Evolutionary conservation across 805 yeast species (phyloP).

Genomic region (Jamesozyma piceae): DNA sequence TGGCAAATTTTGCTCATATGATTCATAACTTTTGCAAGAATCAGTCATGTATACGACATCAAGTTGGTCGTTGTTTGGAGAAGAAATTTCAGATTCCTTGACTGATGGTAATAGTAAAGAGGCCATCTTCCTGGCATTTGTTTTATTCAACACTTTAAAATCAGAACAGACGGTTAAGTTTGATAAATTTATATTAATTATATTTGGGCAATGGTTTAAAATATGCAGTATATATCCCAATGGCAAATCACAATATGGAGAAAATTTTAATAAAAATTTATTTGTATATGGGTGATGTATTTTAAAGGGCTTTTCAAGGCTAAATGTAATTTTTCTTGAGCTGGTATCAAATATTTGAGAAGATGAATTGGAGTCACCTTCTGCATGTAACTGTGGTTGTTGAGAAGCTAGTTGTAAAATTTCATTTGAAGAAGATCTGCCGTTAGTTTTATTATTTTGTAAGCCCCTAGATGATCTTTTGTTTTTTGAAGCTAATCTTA

Average conservation of each 20-base stretch:
- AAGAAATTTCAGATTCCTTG: constrained; percentile 10
- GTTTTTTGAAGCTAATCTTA: constrained; percentile 10
- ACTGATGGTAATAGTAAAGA: constrained; percentile 15
- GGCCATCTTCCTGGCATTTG: constrained; percentile 8
- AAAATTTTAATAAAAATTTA: constrained; percentile 51
- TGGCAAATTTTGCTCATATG: constrained; percentile 6
- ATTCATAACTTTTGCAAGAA: constrained; percentile 20
- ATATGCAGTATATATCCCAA: constrained; percentile 66
- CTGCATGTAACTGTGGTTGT: neutral
- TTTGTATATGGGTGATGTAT: constrained; percentile 50
- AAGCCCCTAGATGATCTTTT: constrained; percentile 3
- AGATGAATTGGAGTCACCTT: neutral
- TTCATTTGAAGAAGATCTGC: neutral
- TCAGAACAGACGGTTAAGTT: constrained; percentile 57
- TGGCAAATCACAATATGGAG: constrained; percentile 68
- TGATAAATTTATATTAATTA: constrained; percentile 48
- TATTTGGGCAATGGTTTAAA: constrained; percentile 55
- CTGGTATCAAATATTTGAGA: too few species aligned
- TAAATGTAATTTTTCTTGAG: neutral
- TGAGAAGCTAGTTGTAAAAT: neutral
- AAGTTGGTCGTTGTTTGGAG: constrained; percentile 10
- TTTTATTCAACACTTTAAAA: constrained; percentile 34
- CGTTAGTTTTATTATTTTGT: neutral
- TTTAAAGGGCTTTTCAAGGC: constrained; percentile 6
- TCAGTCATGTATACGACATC: constrained; percentile 24